These are phyloP conservation scores for Fusarium torreyae DNA, from an alignment of 2,329 filamentous ascomycete species.

Conservation along the genomic window DNA sequence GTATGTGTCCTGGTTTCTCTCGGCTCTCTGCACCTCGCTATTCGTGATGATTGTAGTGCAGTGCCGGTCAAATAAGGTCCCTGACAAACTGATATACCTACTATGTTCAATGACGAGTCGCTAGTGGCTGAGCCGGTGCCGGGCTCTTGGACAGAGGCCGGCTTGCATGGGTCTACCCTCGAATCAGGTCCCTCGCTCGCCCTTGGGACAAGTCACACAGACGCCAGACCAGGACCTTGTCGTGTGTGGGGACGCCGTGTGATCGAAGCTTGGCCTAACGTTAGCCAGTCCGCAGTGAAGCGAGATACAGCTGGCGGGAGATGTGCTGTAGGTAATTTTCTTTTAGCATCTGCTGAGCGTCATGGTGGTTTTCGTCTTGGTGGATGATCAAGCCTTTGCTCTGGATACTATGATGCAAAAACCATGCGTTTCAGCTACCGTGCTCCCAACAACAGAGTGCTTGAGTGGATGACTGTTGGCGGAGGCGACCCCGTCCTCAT, in stretches of 20 bases:
- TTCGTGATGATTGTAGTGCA: constrained; percentile 1
- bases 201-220: constrained; percentile 42
- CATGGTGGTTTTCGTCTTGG: constrained; percentile 3
- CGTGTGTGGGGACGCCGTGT: constrained; percentile 42
- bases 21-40: not conserved
- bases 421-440: constrained; percentile 11
- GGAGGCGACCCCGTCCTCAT: constrained; percentile 35
- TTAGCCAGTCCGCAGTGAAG: constrained; percentile 31
- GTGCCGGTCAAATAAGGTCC: constrained; percentile 22
- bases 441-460: constrained; percentile 15
- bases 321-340: constrained; percentile 13
- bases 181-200: constrained; percentile 38
- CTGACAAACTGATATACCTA: constrained; percentile 27
- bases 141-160: constrained; percentile 29
- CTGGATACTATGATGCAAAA: constrained; percentile 10
- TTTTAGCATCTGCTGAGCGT: constrained; percentile 5
- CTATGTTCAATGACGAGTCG: constrained; percentile 36
- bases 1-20: constrained; percentile 7
- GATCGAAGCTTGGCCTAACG: constrained; percentile 41
- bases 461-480: constrained; percentile 26
- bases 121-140: constrained; percentile 39
- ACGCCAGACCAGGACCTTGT: constrained; percentile 35
- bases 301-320: constrained; percentile 30
- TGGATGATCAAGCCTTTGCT: not conserved
- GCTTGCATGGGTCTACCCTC: constrained; percentile 35